Evolutionary conservation across 352 stramenopile genomes (phyloP).

Genomic region (Pythium brachiatum): DNA sequence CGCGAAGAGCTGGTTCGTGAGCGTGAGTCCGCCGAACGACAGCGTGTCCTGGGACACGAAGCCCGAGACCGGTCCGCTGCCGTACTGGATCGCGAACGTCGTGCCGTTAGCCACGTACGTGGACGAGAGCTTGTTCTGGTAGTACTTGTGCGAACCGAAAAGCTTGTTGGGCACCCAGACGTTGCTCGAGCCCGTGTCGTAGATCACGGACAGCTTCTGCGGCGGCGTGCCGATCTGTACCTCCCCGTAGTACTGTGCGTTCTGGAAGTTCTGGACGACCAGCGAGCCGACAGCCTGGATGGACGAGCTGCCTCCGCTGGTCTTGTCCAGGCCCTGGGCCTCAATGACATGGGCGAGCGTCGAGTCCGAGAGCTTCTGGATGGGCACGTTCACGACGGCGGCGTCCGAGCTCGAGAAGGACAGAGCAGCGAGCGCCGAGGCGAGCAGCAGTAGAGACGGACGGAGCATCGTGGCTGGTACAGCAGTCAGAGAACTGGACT

Average conservation of each 20-base stretch:
- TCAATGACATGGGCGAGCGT: slow-evolving; percentile 2
- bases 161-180: slow-evolving; percentile 93
- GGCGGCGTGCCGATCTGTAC: slow-evolving; percentile 87
- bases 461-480: not conserved
- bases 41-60: slow-evolving; percentile 90
- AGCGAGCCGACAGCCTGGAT: not conserved
- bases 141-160: slow-evolving; percentile 75
- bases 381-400: not conserved
- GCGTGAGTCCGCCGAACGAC: slow-evolving; percentile 49
- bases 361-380: not conserved
- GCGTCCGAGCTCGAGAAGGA: not conserved
- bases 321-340: not conserved
- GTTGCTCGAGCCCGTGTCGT: slow-evolving; percentile 95
- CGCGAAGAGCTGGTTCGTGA: slow-evolving; percentile 91
- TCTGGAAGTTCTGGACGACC: slow-evolving; percentile 58
- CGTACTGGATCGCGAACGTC: slow-evolving; percentile 95
- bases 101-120: slow-evolving; percentile 90
- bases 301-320: not conserved
- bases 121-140: slow-evolving; percentile 72
- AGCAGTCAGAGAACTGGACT: too few relatives aligned
- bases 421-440: not conserved
- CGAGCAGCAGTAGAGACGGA: not conserved
- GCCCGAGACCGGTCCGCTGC: slow-evolving; percentile 89
- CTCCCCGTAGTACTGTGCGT: slow-evolving; percentile 94
- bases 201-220: slow-evolving; percentile 94